These are phyloP conservation scores for Zygosaccharomyces pseudorouxii DNA, from an alignment of 805 yeast genomes.

Conservation along the genomic window DNA sequence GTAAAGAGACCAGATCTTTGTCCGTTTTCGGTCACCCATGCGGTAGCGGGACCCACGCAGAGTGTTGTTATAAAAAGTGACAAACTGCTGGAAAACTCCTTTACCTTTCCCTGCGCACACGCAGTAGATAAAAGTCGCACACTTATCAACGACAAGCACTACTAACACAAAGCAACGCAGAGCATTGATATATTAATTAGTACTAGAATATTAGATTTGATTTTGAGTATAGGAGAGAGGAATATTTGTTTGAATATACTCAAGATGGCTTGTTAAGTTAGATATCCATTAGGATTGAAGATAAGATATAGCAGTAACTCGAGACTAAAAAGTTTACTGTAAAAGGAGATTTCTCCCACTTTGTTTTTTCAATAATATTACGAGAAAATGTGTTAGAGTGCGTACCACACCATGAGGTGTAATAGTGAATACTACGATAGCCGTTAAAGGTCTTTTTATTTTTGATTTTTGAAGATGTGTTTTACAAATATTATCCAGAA, in stretches of 20 bases:
- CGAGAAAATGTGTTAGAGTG: background rate
- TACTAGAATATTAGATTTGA: background rate
- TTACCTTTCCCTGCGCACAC: too few species aligned
- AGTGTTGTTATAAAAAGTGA: background rate
- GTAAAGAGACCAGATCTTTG: too few species aligned
- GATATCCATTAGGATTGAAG: background rate
- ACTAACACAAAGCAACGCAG: background rate
- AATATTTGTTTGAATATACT: background rate
- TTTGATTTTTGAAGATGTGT: background rate
- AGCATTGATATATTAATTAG: background rate
- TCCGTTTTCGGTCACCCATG: background rate
- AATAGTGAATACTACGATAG: too few species aligned
- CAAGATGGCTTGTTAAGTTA: background rate
- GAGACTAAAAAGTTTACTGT: background rate
- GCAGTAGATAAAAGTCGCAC: too few species aligned
- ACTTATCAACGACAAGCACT: background rate
- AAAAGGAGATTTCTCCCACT: background rate
- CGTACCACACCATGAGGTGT: slow-evolving; percentile 1
- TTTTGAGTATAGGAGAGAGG: slow-evolving; percentile 1
- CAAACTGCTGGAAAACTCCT: background rate
- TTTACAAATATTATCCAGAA: background rate
- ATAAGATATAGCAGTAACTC: background rate
- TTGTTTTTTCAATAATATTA: background rate
- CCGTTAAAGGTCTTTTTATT: too few species aligned
- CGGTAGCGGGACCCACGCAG: background rate